These are phyloP conservation scores for Sugiyamaella pinicola DNA, from an alignment of 1,139 yeast species.

Conservation along the genomic window DNA sequence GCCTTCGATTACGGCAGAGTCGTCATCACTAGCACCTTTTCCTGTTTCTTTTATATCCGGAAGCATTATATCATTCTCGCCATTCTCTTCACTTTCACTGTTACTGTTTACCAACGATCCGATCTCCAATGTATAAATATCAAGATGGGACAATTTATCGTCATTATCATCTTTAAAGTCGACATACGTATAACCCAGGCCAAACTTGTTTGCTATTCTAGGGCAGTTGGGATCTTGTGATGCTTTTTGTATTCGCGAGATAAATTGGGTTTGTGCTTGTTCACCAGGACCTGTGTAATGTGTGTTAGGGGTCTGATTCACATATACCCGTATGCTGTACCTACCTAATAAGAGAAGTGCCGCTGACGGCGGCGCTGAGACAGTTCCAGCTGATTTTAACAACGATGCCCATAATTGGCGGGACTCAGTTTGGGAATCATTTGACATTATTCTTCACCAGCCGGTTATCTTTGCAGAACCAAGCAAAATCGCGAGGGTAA, in stretches of 20 bases:
- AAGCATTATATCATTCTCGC: background rate
- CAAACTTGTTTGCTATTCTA: constrained; percentile 36
- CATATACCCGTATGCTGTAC: constrained; percentile 1
- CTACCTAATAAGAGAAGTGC: constrained; percentile 20
- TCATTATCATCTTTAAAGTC: constrained; percentile 42
- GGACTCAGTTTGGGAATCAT: constrained; percentile 9
- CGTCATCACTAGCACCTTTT: too few species aligned
- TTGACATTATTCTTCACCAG: constrained; percentile 2
- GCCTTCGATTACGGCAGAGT: background rate
- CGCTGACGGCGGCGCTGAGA: constrained; percentile 16
- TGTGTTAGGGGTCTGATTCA: constrained; percentile 4
- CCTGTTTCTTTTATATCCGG: background rate
- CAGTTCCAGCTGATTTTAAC: constrained; percentile 22
- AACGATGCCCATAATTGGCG: constrained; percentile 23
- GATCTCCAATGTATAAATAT: constrained; percentile 39
- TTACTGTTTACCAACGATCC: constrained; percentile 1
- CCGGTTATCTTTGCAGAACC: background rate
- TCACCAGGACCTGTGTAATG: constrained; percentile 27
- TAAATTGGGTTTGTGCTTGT: constrained; percentile 25
- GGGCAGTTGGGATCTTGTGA: constrained; percentile 26
- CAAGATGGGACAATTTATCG: constrained; percentile 38
- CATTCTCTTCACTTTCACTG: constrained; percentile 2
- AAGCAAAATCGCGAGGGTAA: background rate
- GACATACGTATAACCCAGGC: constrained; percentile 44
- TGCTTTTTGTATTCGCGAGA: constrained; percentile 21